Evolutionary conservation across 257 asterid genomes (phyloP).

Genomic region (Striga asiatica): DNA sequence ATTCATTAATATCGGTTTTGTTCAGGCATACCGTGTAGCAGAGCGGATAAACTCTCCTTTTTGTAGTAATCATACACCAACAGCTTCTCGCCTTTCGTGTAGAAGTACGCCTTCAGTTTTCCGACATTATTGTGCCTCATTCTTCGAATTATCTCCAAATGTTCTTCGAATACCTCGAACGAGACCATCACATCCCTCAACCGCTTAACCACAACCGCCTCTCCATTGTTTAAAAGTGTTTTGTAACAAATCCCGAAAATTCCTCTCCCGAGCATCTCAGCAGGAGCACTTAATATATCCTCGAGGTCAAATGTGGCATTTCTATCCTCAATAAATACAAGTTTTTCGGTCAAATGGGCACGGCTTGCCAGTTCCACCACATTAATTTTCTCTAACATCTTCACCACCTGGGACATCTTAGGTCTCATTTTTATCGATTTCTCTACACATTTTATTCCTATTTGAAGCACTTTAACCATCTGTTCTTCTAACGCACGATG

Average conservation of each 20-base stretch:
- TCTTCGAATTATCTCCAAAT: neutral
- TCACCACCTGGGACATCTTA: neutral
- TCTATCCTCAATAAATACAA: neutral
- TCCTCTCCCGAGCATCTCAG: conserved; percentile 12
- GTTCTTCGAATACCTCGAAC: neutral
- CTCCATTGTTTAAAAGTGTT: neutral
- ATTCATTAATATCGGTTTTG: neutral
- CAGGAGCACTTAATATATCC: conserved; percentile 16
- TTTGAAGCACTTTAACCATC: neutral
- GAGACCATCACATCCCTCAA: neutral
- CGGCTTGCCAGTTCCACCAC: neutral
- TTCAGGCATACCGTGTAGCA: conserved; percentile 21
- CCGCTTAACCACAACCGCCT: conserved; percentile 5
- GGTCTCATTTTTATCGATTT: conserved; percentile 4
- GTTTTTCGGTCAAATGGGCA: neutral
- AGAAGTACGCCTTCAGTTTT: conserved; percentile 14
- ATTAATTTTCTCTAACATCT: neutral
- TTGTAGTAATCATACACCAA: conserved; percentile 18
- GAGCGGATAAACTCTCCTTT: conserved; percentile 12
- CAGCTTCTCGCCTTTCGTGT: conserved; percentile 14
- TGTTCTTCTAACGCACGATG: neutral
- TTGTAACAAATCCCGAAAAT: conserved; percentile 13
- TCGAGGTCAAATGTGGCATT: neutral
- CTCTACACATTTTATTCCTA: conserved; percentile 1
- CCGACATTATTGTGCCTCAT: conserved; percentile 12